phyloP scores from a whole-genome alignment of 2,329 filamentous ascomycete genomes.

The Colletotrichum tanaceti region DNA sequence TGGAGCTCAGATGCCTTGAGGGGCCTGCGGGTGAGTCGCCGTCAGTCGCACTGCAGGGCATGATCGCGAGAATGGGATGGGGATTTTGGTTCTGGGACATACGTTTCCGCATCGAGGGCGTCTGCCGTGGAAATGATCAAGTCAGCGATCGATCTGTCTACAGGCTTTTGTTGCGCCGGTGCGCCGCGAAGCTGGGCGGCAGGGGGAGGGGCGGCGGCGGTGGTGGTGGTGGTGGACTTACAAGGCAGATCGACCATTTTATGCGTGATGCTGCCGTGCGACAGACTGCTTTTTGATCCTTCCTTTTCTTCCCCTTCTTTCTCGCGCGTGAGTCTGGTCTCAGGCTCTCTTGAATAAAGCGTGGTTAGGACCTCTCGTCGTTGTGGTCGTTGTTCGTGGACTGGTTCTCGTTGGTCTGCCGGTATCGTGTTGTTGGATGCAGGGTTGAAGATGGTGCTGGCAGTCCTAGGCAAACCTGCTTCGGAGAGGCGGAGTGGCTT shows the following conservation, averaged over 20 bases:
- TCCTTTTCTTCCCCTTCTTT: background rate
- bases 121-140: conserved; percentile 65
- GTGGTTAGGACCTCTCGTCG: background rate
- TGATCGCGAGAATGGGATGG: background rate
- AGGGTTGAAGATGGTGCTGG: background rate
- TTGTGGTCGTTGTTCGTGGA: conserved; percentile 10
- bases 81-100: conserved; percentile 45
- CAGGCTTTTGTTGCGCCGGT: conserved; percentile 10
- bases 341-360: background rate
- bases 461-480: conserved; percentile 33
- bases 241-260: conserved; percentile 64
- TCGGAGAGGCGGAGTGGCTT: conserved; percentile 37
- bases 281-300: background rate
- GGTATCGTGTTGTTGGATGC: conserved; percentile 3
- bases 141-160: conserved; percentile 4
- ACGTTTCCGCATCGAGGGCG: conserved; percentile 98
- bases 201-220: background rate
- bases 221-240: conserved; percentile 46
- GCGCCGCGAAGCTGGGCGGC: background rate
- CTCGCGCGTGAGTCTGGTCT: background rate
- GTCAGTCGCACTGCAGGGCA: conserved; percentile 19
- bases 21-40: conserved; percentile 66
- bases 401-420: background rate
- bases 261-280: conserved; percentile 16
- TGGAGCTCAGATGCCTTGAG: conserved; percentile 92